These are phyloP conservation scores for Iberis pinnata DNA, from an alignment of 345 rosid species.

Conservation along the genomic window DNA sequence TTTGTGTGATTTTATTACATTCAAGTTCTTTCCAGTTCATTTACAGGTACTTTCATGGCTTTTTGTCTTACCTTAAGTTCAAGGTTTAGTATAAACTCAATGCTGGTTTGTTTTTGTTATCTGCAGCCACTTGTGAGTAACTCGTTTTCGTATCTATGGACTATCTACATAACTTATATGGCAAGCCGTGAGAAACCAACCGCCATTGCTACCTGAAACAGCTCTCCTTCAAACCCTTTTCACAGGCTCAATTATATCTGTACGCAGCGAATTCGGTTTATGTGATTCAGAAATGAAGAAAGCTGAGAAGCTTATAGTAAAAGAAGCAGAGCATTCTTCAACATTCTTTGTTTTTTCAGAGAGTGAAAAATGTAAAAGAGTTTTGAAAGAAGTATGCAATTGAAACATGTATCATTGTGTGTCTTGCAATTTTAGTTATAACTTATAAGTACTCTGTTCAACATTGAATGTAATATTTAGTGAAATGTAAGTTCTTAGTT, in stretches of 20 bases:
- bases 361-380: constrained; percentile 8
- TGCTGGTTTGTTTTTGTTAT: constrained; percentile 1
- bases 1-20: constrained; percentile 80
- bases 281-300: constrained; percentile 1
- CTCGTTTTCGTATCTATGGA: constrained; percentile 88
- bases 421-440: background rate
- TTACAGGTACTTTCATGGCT: constrained; percentile 50
- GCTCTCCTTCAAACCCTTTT: background rate
- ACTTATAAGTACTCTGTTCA: background rate
- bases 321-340: constrained; percentile 11
- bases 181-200: constrained; percentile 58
- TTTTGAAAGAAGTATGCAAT: constrained; percentile 9
- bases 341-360: constrained; percentile 17
- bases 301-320: background rate
- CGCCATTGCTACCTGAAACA: constrained; percentile 29
- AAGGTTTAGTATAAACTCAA: background rate
- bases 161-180: constrained; percentile 80
- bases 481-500: constrained; percentile 11
- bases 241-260: background rate
- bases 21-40: constrained; percentile 71
- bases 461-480: constrained; percentile 5
- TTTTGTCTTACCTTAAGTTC: background rate
- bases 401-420: constrained; percentile 5
- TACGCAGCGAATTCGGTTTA: background rate
- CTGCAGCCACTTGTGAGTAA: constrained; percentile 84